Percentiles rank a stretch among this genome's conserved stretches.
phyloP scores from a whole-genome alignment of 306 rosid genomes.

The Corylus heterophylla region DNA sequence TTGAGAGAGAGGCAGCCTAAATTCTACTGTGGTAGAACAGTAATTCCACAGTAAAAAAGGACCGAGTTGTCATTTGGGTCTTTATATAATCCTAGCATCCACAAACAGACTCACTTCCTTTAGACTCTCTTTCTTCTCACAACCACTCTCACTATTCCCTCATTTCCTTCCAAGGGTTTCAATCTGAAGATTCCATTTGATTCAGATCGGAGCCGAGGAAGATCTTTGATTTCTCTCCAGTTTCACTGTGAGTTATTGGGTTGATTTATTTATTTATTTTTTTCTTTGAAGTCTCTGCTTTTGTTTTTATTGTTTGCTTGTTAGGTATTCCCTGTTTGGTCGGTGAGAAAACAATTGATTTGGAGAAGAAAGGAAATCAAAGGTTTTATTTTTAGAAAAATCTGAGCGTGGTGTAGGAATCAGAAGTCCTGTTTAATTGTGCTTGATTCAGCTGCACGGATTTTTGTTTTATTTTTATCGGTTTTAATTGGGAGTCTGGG shows the following conservation, averaged over 20 bases:
- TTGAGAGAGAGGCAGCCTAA: too few species aligned
- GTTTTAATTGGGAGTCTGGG: too few species aligned
- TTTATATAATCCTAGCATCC: slow-evolving; percentile 39
- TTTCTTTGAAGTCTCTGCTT: background rate
- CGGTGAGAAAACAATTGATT: background rate
- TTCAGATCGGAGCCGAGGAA: background rate
- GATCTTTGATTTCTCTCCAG: background rate
- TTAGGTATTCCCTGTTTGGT: slow-evolving; percentile 1
- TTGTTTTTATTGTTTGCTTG: slow-evolving; percentile 7
- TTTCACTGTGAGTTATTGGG: slow-evolving; percentile 39
- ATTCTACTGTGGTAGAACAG: background rate
- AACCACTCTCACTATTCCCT: background rate
- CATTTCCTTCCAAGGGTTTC: background rate
- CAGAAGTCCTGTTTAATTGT: background rate
- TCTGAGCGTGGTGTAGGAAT: background rate
- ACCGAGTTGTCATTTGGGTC: slow-evolving; percentile 21
- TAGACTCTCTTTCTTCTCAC: background rate
- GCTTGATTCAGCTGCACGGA: background rate
- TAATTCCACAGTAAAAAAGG: background rate
- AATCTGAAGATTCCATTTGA: background rate
- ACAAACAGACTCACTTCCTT: background rate
- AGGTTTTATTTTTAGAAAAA: background rate
- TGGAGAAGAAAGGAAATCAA: background rate
- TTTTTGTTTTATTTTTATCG: background rate
- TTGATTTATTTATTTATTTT: background rate